phyloP scores from a whole-genome alignment of 176 grass and related monocot genomes.

The Secale cereale region DNA sequence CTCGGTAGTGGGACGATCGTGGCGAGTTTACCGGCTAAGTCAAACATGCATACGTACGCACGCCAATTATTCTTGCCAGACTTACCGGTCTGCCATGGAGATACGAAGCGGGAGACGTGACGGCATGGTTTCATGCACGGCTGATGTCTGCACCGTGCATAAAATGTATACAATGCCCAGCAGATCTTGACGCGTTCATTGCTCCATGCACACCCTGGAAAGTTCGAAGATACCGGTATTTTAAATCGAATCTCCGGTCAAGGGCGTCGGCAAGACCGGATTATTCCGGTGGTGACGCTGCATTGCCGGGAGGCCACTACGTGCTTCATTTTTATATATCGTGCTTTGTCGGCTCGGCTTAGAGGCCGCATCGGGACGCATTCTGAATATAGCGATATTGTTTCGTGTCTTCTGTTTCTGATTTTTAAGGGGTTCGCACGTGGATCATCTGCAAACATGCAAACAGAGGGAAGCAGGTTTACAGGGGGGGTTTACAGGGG shows the following conservation, averaged over 20 bases:
- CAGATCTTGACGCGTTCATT: background rate
- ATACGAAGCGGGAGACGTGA: background rate
- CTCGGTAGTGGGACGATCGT: background rate
- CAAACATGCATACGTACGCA: background rate
- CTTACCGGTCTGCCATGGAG: background rate
- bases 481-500: no score
- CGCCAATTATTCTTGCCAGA: background rate
- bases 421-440: background rate
- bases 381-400: no score
- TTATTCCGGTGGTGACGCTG: conserved; percentile 25
- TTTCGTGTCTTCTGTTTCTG: background rate
- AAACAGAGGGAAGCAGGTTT: no score
- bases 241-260: conserved; percentile 13
- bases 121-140: background rate
- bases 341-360: background rate
- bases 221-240: background rate
- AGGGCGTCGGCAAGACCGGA: conserved; percentile 16
- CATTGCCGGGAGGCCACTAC: background rate
- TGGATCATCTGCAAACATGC: background rate
- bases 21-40: background rate
- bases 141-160: conserved; percentile 1
- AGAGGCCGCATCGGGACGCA: background rate
- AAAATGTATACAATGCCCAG: background rate
- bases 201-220: background rate
- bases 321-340: conserved; percentile 13